Conservation (phyloP, 805 yeast species). For the Cyberlindnera euphorbiiphila region DNA sequence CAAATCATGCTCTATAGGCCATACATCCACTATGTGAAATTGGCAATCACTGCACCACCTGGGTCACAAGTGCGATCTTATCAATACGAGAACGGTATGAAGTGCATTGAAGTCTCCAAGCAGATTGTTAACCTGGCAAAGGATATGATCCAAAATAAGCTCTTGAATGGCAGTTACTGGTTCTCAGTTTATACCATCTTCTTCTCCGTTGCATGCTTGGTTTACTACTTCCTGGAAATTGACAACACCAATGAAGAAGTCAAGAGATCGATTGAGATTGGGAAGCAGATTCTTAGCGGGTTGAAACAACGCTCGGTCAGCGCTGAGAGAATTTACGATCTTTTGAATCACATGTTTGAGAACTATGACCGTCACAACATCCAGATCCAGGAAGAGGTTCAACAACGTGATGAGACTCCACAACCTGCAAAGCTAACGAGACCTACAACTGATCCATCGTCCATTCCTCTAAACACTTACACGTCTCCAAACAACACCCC, state of each 20-base stretch:
- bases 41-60: constrained; percentile 39
- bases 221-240: constrained; percentile 55
- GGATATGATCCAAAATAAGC: constrained; percentile 67
- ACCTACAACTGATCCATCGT: constrained; percentile 12
- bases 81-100: constrained; percentile 71
- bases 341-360: constrained; percentile 73
- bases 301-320: constrained; percentile 73
- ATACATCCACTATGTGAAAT: constrained; percentile 59
- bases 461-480: constrained; percentile 13
- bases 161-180: constrained; percentile 88
- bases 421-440: constrained; percentile 3
- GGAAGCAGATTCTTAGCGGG: constrained; percentile 64
- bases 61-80: constrained; percentile 21
- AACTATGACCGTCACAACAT: constrained; percentile 72
- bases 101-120: constrained; percentile 81
- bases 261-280: constrained; percentile 71
- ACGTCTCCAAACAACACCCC: constrained; percentile 17
- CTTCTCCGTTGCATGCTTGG: constrained; percentile 83
- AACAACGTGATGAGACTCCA: constrained; percentile 1
- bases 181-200: constrained; percentile 91
- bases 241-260: constrained; percentile 48
- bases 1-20: constrained; percentile 86
- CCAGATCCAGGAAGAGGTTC: constrained; percentile 29
- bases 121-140: constrained; percentile 76
- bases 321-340: constrained; percentile 74